These are phyloP conservation scores for Rhynchosporium agropyri DNA, from an alignment of 2,329 filamentous ascomycete genomes.

Conservation along the genomic window DNA sequence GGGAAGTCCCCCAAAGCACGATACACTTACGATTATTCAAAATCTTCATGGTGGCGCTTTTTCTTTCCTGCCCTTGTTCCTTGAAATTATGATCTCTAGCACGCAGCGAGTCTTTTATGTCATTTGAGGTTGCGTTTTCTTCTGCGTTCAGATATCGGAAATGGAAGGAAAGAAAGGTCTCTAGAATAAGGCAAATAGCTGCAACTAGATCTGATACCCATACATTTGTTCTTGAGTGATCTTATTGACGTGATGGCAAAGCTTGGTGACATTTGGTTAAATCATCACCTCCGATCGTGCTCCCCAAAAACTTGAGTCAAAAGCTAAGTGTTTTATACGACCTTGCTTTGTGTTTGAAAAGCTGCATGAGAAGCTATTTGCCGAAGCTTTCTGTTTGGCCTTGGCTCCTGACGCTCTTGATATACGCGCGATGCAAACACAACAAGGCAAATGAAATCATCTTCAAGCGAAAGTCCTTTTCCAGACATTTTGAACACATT, in stretches of 20 bases:
- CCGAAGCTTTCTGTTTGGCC: too few species aligned
- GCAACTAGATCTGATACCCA: constrained; percentile 20
- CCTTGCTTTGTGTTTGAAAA: too few species aligned
- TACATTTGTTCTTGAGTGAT: background rate
- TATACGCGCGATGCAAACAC: too few species aligned
- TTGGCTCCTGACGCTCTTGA: too few species aligned
- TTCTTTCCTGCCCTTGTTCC: constrained; percentile 30
- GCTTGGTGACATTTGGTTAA: too few species aligned
- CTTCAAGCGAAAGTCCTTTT: too few species aligned
- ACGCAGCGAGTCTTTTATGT: constrained; percentile 37
- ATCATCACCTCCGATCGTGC: too few species aligned
- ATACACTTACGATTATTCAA: constrained; percentile 20
- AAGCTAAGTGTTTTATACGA: too few species aligned
- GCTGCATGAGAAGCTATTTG: too few species aligned
- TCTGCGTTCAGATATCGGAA: constrained; percentile 36
- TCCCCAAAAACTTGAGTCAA: too few species aligned
- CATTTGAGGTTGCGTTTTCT: constrained; percentile 31
- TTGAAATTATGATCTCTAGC: constrained; percentile 39
- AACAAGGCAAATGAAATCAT: too few species aligned
- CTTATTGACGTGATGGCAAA: background rate
- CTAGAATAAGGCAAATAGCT: constrained; percentile 34
- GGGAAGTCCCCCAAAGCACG: constrained; percentile 21
- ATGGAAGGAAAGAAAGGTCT: constrained; percentile 29
- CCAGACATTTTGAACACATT: too few species aligned
- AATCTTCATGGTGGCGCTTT: constrained; percentile 18